A percentile compares a stretch with the other conserved stretches of the same genome.
Evolutionary conservation across 2,329 filamentous ascomycete genomes (phyloP).

Genomic region (Atkinsonella hypoxylon): DNA sequence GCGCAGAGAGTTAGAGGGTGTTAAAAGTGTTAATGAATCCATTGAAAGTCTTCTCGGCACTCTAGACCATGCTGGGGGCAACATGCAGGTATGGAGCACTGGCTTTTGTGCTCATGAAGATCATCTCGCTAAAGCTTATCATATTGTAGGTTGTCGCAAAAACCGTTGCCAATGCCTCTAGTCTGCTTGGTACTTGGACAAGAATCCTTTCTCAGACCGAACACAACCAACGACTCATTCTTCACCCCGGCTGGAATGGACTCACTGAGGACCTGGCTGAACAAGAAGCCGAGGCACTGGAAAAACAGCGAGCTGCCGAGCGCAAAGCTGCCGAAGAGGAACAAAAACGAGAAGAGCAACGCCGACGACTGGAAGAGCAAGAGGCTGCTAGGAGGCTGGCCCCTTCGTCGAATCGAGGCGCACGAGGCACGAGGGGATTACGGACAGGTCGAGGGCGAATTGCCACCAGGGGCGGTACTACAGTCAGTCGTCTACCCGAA

Average conservation of each 20-base stretch:
- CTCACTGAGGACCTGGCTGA: slow-evolving; percentile 78
- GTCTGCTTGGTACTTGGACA: slow-evolving; percentile 88
- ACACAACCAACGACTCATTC: slow-evolving; percentile 85
- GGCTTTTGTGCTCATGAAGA: not conserved
- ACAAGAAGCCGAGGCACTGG: slow-evolving; percentile 65
- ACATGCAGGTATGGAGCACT: slow-evolving; percentile 52
- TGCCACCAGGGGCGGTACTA: slow-evolving; percentile 14
- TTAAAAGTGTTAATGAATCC: slow-evolving; percentile 76
- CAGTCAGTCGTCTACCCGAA: slow-evolving; percentile 18
- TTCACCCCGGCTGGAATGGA: slow-evolving; percentile 83
- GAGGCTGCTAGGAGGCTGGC: slow-evolving; percentile 28
- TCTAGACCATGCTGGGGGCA: slow-evolving; percentile 58
- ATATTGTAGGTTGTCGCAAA: slow-evolving; percentile 57
- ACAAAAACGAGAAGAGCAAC: slow-evolving; percentile 58
- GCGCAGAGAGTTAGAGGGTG: slow-evolving; percentile 66
- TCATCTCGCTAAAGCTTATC: not conserved
- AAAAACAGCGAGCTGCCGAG: slow-evolving; percentile 66
- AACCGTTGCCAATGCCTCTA: slow-evolving; percentile 79
- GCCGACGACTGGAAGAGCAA: slow-evolving; percentile 51
- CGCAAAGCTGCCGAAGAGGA: slow-evolving; percentile 68
- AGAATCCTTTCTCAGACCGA: slow-evolving; percentile 93
- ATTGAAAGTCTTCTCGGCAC: slow-evolving; percentile 69
- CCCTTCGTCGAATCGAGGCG: slow-evolving; percentile 16
- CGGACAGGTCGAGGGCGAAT: slow-evolving; percentile 17
- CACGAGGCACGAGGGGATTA: slow-evolving; percentile 19